phyloP scores from a whole-genome alignment of 1,284 basidiomycete genomes.

The Puccinia sorghi region DNA sequence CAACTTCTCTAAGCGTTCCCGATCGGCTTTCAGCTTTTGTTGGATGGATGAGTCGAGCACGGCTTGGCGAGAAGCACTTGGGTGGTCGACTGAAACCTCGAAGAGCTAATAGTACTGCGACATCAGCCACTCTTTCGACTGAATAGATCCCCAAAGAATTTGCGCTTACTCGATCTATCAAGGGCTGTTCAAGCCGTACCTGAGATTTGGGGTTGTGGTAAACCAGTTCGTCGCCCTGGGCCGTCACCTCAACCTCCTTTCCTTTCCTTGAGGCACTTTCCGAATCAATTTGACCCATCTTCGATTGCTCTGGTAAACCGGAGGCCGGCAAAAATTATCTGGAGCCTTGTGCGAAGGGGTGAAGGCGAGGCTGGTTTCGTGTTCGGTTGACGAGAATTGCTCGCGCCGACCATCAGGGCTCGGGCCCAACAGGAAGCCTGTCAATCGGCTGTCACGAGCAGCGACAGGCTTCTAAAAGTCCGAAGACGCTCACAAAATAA shows the following conservation, averaged over 20 bases:
- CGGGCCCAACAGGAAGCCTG: too few species aligned
- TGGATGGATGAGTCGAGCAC: constrained; percentile 32
- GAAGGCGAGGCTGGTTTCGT: too few species aligned
- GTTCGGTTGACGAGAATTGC: too few species aligned
- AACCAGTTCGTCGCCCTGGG: constrained; percentile 35
- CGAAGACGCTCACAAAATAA: too few species aligned
- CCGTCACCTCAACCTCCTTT: constrained; percentile 1
- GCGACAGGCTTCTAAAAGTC: too few species aligned
- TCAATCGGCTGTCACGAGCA: too few species aligned
- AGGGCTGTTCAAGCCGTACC: constrained; percentile 37
- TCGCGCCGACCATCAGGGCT: too few species aligned
- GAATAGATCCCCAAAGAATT: too few species aligned
- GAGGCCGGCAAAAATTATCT: too few species aligned
- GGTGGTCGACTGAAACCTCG: constrained; percentile 21
- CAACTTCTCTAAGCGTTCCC: constrained; percentile 26
- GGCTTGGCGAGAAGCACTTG: constrained; percentile 37
- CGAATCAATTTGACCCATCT: constrained; percentile 5
- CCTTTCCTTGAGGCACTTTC: not conserved
- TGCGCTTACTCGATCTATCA: constrained; percentile 42
- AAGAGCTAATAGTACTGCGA: not conserved
- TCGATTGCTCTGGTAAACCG: not conserved
- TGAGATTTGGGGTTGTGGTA: constrained; percentile 34
- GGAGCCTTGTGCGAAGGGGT: too few species aligned
- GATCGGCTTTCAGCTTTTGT: constrained; percentile 35
- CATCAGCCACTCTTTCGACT: not conserved